Evolutionary conservation across 2,329 filamentous ascomycete species (phyloP), one percentile per base, ranked within the genome.

Genomic region (Ramularia endophylla): DNA sequence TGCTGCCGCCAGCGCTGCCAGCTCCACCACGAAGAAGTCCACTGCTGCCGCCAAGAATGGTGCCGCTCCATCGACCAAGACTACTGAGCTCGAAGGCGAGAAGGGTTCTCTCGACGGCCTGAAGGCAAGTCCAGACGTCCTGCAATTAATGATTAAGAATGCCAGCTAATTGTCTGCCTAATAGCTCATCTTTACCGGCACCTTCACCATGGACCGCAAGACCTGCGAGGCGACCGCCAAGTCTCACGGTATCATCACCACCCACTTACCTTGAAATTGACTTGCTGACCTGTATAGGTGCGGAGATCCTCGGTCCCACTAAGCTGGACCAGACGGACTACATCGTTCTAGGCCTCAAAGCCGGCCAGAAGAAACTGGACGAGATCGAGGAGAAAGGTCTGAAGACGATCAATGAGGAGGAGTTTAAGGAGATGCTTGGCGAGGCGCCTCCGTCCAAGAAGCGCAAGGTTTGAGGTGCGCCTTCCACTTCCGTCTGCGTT

Each of bases 321-420:
- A 48, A 51, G 45, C 18, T 51, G 15, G 40, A 29, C 3, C 40
- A 44, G 5, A 35, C 36, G 29, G 43, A 46, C 31, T 40, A 27
- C 9, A 32, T 51, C 15, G 46, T 51, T 30, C 31, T 46, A 8
- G 46, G 48, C 6, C 25, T 34, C 15, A 40, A 43, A 27, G 20
- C 52, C 37, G 49, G 51, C 11, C 27, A 40, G 27, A 50, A 48
- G 43, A 54, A 54, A 40, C 22, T 54, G 5, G 43, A 45, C 12
- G 49, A 54, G 38, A 50, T 52, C 39, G 33, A 41, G 13, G 39
- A 46, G 16, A 43, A 46, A 15, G 37, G 35, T 25, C 33, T 45
- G 15, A 28, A 29, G 22, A 52, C 44, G 9, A 36, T 50, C 19
- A 44, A 36, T 11, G 47, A 54, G 39, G 39, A 35, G 9, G 43